Conservation (phyloP, 2,329 filamentous ascomycete species). For the Microdochium trichocladiopsis region DNA sequence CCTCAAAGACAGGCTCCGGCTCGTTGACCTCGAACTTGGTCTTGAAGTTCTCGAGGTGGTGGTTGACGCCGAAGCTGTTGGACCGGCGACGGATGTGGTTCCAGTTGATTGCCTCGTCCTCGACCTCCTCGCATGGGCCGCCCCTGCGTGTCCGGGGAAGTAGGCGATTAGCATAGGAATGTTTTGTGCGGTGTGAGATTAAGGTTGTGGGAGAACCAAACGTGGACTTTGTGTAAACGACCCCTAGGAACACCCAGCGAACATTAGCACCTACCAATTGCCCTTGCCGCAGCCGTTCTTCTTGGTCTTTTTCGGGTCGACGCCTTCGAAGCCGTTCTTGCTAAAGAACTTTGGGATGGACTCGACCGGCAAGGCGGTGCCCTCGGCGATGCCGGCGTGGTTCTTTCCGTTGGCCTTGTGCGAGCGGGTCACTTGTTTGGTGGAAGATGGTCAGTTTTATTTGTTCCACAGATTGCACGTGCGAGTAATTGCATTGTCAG, state of each 20-base stretch:
- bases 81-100: slow-evolving; percentile 83
- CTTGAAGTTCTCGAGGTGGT: slow-evolving; percentile 72
- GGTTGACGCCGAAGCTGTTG: slow-evolving; percentile 74
- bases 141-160: slow-evolving; percentile 54
- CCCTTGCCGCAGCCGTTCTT: slow-evolving; percentile 90
- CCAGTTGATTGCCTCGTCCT: slow-evolving; percentile 78
- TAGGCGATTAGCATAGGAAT: background rate
- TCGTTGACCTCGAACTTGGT: slow-evolving; percentile 95
- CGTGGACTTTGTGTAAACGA: too few species aligned
- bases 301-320: slow-evolving; percentile 89
- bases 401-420: slow-evolving; percentile 94
- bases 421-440: slow-evolving; percentile 88
- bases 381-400: slow-evolving; percentile 73
- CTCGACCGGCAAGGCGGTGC: slow-evolving; percentile 61
- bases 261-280: slow-evolving; percentile 88
- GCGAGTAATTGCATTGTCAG: background rate
- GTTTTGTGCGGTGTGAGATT: background rate
- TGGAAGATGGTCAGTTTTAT: slow-evolving; percentile 3
- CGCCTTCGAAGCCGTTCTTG: slow-evolving; percentile 74
- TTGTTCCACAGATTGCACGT: background rate
- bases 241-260: too few species aligned
- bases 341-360: slow-evolving; percentile 87
- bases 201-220: too few species aligned
- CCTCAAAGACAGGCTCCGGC: slow-evolving; percentile 85
- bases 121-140: slow-evolving; percentile 71